Evolutionary conservation across 495 filamentous ascomycete genomes (phyloP), one percentile per base, ranked within the genome.

Genomic region (Daldinia loculata): DNA sequence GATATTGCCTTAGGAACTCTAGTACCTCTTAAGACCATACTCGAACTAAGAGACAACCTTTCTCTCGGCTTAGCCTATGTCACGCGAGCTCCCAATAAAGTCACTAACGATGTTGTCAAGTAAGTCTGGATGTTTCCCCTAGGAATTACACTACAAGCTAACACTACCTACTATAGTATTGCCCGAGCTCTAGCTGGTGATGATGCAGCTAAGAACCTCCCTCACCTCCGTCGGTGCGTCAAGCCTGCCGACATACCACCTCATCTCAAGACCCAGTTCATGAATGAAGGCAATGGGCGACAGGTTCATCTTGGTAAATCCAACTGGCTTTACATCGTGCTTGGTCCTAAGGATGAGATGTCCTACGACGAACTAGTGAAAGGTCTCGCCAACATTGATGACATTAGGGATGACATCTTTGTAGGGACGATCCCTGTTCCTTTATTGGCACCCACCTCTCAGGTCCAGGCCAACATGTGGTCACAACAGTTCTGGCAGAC

Each of bases 401-500:
- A 75, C 45, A 70, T 81, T 77, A 71, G 85, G 71, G 75, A 80
- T 74, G 69, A 83, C 88, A 66, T 84, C 61, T 82, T 83, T 61
- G 65, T 87, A 22, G 77, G 72, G 51, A 82, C 81, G 9, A 84
- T 91, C 19, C 81, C 84, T 3, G 88, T 98, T 19, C 95, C 95
- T 17, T 82, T 89, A 43, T 81, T 91, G 12, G 86, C 93, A 27
- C 94, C 95, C 0, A 89, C 90, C 24, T 94, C 90, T 19, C 77
- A 85, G 22, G 77, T 87, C 11, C 92, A 97, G 80, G 93, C 95
- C 5, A 84, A 88, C 8, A 78, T 84, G 77, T 97, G 93, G 93
- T 89, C 87, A 32, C 81, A 86, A 27, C 84, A 86, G 29, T 91
- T 93, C 76, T 99, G 95, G 95, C 96, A 95, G 0, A 89, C 91